Evolutionary conservation across 345 rosid genomes (phyloP).

Genomic region (Aurinia saxatilis): DNA sequence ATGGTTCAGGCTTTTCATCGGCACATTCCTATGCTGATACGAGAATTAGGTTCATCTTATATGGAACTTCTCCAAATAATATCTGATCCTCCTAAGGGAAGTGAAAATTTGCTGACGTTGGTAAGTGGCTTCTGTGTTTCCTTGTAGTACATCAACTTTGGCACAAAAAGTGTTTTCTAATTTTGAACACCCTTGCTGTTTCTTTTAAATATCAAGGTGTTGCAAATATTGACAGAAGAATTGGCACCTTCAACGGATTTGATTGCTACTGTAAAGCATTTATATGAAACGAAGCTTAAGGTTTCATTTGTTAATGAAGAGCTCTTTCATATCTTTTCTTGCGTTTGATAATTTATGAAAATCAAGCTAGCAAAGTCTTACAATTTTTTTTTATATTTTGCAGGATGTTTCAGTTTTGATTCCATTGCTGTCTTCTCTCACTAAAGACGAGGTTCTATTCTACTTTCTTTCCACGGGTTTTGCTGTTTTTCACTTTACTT

Average conservation of each 20-base stretch:
- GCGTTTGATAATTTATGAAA: conserved; percentile 7
- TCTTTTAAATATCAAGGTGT: conserved; percentile 49
- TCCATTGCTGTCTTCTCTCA: conserved; percentile 87
- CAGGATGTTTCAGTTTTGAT: conserved; percentile 95
- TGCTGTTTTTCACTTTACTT: conserved; percentile 1
- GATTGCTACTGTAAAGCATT: conserved; percentile 78
- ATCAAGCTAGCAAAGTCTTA: conserved; percentile 6
- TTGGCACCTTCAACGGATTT: conserved; percentile 63
- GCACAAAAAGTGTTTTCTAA: conserved; percentile 7
- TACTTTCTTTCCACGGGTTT: conserved; percentile 9
- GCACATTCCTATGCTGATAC: conserved; percentile 72
- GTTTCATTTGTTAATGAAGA: conserved; percentile 31
- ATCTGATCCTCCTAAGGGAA: conserved; percentile 96
- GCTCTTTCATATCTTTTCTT: conserved; percentile 5
- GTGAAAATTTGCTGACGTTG: conserved; percentile 88
- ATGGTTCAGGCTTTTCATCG: conserved; percentile 79
- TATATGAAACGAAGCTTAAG: conserved; percentile 94
- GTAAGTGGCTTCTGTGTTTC: conserved; percentile 38
- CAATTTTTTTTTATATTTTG: conserved; percentile 24
- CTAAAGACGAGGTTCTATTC: conserved; percentile 76
- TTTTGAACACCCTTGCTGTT: conserved; percentile 20
- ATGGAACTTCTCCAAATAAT: conserved; percentile 67
- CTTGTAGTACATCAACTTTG: conserved; percentile 4
- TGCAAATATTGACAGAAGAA: conserved; percentile 89
- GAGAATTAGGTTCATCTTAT: conserved; percentile 81